Evolutionary conservation across 139 green algal genomes (phyloP), one percentile per base, ranked within the genome.

Genomic region (Eudorina sp.): DNA sequence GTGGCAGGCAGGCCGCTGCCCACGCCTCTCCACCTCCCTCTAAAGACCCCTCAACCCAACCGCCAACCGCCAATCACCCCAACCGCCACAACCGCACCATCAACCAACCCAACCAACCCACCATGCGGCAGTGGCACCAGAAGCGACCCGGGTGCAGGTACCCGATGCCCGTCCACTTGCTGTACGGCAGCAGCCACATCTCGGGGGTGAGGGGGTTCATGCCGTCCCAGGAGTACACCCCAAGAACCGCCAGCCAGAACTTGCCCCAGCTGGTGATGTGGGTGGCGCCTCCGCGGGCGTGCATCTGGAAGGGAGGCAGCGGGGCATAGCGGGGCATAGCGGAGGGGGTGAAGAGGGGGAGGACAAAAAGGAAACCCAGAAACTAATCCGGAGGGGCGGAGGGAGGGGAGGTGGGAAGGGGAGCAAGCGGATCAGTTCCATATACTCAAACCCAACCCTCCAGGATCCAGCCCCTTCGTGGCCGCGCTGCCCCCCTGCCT

Each of bases 91-190:
- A n/a, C n/a, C n/a, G n/a, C n/a, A 66, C 55, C 36, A 46, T 34
- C 66, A 46, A 46, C 64, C 64, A 43, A 46, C 64, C 64, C 6
- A 75, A 14, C 40, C n/a, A 53, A 8, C 90, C 27, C 70, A 97
- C 97, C 97, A 98, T 98, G 85, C 97, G 94, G 92, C 98, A 99
- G 90, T 99, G 98, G 93, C 98, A 99, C 98, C 98, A 99, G 90
- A 98, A 99, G 60, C 98, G 92, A 0, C 98, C 98, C 9, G 98
- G 95, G 92, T 99, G 97, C 60, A 93, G 31, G 51, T 90, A 94
- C 31, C 96, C 96, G 53, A 98, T 95, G 86, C 96, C 95, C 0
- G 93, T 97, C 95, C 95, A 97, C 31, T 72, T 85, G 64, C 46
- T 88, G 92, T 99, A 98, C 5, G 98, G 98, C 91, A 99, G 94